Conservation (phyloP, 495 filamentous ascomycete genomes). For the Penicillium verhagenii region DNA sequence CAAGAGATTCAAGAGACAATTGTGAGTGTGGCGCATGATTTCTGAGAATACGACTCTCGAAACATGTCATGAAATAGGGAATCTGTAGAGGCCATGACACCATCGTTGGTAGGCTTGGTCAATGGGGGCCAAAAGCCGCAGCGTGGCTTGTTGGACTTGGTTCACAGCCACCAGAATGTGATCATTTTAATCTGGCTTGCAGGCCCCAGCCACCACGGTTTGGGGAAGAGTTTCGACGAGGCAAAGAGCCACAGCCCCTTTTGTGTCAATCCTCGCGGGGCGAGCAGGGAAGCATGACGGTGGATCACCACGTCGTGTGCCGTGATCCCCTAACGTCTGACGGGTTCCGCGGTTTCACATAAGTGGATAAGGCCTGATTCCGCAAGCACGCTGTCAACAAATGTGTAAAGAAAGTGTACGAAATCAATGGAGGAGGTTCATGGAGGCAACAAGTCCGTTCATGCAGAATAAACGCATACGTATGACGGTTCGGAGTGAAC, state of each 20-base stretch:
- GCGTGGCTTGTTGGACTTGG: neutral
- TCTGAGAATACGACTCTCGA: too few relatives aligned
- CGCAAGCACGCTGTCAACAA: too few relatives aligned
- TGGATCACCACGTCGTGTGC: neutral
- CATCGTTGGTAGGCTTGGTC: neutral
- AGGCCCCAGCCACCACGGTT: slow-evolving; percentile 4
- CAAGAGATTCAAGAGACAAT: too few relatives aligned
- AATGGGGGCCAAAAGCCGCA: slow-evolving; percentile 1
- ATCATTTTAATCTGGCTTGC: neutral
- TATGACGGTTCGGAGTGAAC: too few relatives aligned
- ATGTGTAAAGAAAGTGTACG: too few relatives aligned
- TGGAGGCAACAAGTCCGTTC: too few relatives aligned
- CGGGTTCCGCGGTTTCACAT: slow-evolving; percentile 2
- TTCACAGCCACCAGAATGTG: neutral
- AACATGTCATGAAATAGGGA: neutral
- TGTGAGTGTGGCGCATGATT: too few relatives aligned
- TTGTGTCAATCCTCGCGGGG: neutral
- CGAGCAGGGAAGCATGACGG: neutral
- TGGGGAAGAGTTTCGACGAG: neutral
- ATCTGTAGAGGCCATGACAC: too few relatives aligned
- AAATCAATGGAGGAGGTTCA: too few relatives aligned
- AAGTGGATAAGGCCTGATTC: slow-evolving; percentile 3
- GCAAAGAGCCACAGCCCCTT: slow-evolving; percentile 1
- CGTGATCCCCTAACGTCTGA: neutral
- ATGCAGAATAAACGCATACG: neutral